These are phyloP conservation scores for Solanum chiquidenum DNA, from an alignment of 257 asterid species.

Conservation along the genomic window DNA sequence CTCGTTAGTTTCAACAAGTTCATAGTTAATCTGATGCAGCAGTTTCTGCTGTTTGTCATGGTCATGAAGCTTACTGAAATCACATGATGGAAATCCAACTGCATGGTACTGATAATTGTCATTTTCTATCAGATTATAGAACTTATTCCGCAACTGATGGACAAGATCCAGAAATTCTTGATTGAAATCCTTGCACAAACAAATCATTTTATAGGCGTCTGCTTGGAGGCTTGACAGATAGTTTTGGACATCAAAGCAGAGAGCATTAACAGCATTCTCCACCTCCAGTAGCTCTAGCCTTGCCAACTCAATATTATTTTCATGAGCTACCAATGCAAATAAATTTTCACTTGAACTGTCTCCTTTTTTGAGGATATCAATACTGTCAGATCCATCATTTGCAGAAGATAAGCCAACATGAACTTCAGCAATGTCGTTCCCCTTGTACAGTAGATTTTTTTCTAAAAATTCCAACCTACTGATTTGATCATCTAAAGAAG, in stretches of 20 bases:
- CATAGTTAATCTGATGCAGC: conserved; percentile 23
- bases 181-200: conserved; percentile 17
- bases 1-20: conserved; percentile 26
- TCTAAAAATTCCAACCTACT: conserved; percentile 8
- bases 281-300: conserved; percentile 16
- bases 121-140: conserved; percentile 12
- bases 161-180: conserved; percentile 18
- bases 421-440: conserved; percentile 11
- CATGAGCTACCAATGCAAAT: conserved; percentile 8
- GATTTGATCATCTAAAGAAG: conserved; percentile 15
- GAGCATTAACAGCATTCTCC: conserved; percentile 11
- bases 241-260: conserved; percentile 18
- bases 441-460: conserved; percentile 5
- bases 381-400: conserved; percentile 8
- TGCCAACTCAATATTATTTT: conserved; percentile 17
- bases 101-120: conserved; percentile 2
- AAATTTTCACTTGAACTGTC: not conserved
- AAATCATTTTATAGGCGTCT: conserved; percentile 15
- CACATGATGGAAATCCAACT: conserved; percentile 5
- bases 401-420: conserved; percentile 11
- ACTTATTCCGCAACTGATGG: conserved; percentile 15
- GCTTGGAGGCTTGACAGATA: conserved; percentile 15
- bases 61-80: not conserved
- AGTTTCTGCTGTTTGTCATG: conserved; percentile 16
- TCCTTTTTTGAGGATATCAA: conserved; percentile 5